Conservation (phyloP, 2,329 filamentous ascomycete genomes). For the Xylaria sp. region DNA sequence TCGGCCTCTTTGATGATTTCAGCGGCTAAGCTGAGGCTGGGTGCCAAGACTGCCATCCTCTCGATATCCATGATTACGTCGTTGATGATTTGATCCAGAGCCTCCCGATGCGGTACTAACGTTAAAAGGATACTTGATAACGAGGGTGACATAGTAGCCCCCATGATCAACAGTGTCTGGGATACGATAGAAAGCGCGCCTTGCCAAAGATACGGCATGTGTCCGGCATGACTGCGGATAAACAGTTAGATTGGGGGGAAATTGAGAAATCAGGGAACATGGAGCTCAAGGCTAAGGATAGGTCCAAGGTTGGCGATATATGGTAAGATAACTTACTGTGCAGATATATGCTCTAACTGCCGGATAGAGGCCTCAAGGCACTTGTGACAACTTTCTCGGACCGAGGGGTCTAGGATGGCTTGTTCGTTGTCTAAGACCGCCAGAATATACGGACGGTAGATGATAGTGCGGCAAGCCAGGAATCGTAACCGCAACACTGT, state of each 20-base stretch:
- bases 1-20: slow-evolving; percentile 84
- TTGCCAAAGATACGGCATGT: slow-evolving; percentile 87
- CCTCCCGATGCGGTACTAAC: slow-evolving; percentile 60
- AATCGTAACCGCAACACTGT: slow-evolving; percentile 80
- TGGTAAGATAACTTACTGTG: slow-evolving; percentile 63
- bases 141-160: slow-evolving; percentile 78
- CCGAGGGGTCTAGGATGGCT: slow-evolving; percentile 71
- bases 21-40: slow-evolving; percentile 75
- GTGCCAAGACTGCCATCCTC: slow-evolving; percentile 74
- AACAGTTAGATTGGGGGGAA: slow-evolving; percentile 46
- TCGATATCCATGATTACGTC: slow-evolving; percentile 79
- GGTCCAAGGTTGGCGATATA: slow-evolving; percentile 21
- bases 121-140: slow-evolving; percentile 68
- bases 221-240: slow-evolving; percentile 71
- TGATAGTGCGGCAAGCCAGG: slow-evolving; percentile 85
- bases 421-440: slow-evolving; percentile 80
- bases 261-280: slow-evolving; percentile 34
- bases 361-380: slow-evolving; percentile 81
- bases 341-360: slow-evolving; percentile 78
- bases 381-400: slow-evolving; percentile 79
- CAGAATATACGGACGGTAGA: slow-evolving; percentile 82
- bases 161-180: slow-evolving; percentile 83
- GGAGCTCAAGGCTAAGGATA: slow-evolving; percentile 25
- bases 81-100: slow-evolving; percentile 77
- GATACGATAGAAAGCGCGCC: slow-evolving; percentile 83